Base-by-base conservation (phyloP, 2,329 filamentous ascomycete genomes). In the Phoma herbarum region DNA sequence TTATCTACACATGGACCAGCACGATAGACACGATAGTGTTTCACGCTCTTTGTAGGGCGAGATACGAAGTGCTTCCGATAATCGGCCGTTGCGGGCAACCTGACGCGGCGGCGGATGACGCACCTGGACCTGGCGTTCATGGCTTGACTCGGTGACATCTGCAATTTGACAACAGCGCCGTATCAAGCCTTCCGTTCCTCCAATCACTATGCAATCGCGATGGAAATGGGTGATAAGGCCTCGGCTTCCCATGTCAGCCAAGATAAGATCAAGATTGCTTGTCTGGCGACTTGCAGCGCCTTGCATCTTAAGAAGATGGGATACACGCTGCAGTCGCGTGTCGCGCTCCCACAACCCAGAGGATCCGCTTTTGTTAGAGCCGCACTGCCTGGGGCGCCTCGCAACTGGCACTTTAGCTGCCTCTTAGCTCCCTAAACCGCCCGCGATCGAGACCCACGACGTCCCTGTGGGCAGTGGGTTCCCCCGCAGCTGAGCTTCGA, bases 31-130 rank as follows among this genome's bases (percentile, higher is more conserved):
- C 4, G 37, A 39, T 39, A 39, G 35, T 39, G 35, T 33, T n/a
- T 10, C 35, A 39, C 35, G 18, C 35, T 23, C 10, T 22, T 16
- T 22, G 20, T 8, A 41, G 39, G 10, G 11, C 4, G 47, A 61
- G 62, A 65, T 63, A 65, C 60, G 60, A 55, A 50, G 35, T 46
- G 39, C 41, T 14, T 51, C 61, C 59, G 59, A 58, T 25, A 46
- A 53, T 58, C 44, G 33, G 50, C 60, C 58, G 57, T 43, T 41
- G 10, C 18, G 22, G 60, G 56, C 41, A 58, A 31, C 8, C 6
- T 7, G 11, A 45, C 29, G 23, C 57, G 35, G 44, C 35, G 33
- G 35, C 50, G 35, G 35, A 60, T 65, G 60, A 65, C 63, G 63
- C 59, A 57, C 43, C 43, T 37, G 57, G 55, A 57, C 42, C 42